phyloP scores from a whole-genome alignment of 2,329 filamentous ascomycete species.

The Huntiella moniliformis region DNA sequence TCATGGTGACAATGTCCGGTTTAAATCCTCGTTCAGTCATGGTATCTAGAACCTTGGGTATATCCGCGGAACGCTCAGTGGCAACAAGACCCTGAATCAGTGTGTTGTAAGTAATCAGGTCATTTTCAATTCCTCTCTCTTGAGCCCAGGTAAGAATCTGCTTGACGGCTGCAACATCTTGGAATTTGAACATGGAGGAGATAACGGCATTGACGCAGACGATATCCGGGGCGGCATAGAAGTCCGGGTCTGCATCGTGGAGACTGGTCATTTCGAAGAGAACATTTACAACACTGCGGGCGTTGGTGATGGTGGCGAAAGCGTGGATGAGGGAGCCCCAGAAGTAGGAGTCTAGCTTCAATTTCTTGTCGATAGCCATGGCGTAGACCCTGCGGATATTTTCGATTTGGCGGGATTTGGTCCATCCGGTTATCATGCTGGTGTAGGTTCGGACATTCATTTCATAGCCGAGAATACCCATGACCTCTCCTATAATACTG shows the following conservation, averaged over 20 bases:
- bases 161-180: conserved; percentile 29
- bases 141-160: conserved; percentile 41
- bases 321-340: conserved; percentile 56
- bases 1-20: conserved; percentile 53
- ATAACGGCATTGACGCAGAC: conserved; percentile 53
- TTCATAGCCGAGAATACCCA: conserved; percentile 28
- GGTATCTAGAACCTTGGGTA: conserved; percentile 31
- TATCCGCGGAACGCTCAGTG: conserved; percentile 27
- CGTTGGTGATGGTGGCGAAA: conserved; percentile 36
- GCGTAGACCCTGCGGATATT: conserved; percentile 50
- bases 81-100: conserved; percentile 44
- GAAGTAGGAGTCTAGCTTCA: conserved; percentile 41
- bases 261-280: conserved; percentile 41
- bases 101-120: conserved; percentile 47
- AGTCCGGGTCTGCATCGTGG: conserved; percentile 14
- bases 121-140: conserved; percentile 33
- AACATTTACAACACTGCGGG: conserved; percentile 39
- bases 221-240: conserved; percentile 34
- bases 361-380: conserved; percentile 36
- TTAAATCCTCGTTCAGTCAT: conserved; percentile 39
- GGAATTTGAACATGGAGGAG: conserved; percentile 36
- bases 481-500: conserved; percentile 21
- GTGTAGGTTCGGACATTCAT: conserved; percentile 46
- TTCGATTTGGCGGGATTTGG: conserved; percentile 35
- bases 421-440: conserved; percentile 53